Base-by-base conservation (phyloP, 306 rosid genomes). In the Gastrolobium villosum region DNA sequence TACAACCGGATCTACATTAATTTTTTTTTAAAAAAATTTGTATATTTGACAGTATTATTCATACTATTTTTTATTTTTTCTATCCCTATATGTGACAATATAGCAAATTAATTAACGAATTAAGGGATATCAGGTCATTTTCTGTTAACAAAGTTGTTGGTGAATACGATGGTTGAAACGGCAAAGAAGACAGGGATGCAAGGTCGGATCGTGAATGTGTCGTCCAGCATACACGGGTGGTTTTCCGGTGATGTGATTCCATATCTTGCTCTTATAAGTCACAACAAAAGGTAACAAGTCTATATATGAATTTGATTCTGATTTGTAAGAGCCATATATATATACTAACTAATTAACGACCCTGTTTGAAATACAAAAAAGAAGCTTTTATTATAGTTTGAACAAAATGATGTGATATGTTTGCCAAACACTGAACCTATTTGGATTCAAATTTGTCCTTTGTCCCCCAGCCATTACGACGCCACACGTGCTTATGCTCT, bases 401-500 rank as follows among this genome's bases (percentile, higher is more conserved):
- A 6, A 31, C 52, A 41, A 40, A 66, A 72, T 55, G 75, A 64
- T 64, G 70, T 80, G 79, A 72, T 20, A 10, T 64, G 75, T 73
- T 80, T 39, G 39, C 4, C 30, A 62, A 79, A 79, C 83, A 79
- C n/a, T n/a, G 35, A 28, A 45, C 6, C 1, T 53, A 36, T 37
- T 80, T 57, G 56, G 66, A 75, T 60, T 71, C 50, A 82, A 65
- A 14, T 67, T 77, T 72, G 79, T 65, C 65, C 10, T 1, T 8
- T 81, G 79, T 80, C 5, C 62, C 67, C 63, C 84, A 90, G 97
- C 59, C 82, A 87, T 55, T 94, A 89, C 89, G 96, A 92, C 56
- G 87, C 96, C 71, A 95, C 99, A 86, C 98, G 99, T 89, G 98
- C 98, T 65, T 95, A 95, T 81, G 98, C 98, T n/a, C 93, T 93